Base-by-base conservation (phyloP, 2,329 filamentous ascomycete species). In the Venturia oleaginea region DNA sequence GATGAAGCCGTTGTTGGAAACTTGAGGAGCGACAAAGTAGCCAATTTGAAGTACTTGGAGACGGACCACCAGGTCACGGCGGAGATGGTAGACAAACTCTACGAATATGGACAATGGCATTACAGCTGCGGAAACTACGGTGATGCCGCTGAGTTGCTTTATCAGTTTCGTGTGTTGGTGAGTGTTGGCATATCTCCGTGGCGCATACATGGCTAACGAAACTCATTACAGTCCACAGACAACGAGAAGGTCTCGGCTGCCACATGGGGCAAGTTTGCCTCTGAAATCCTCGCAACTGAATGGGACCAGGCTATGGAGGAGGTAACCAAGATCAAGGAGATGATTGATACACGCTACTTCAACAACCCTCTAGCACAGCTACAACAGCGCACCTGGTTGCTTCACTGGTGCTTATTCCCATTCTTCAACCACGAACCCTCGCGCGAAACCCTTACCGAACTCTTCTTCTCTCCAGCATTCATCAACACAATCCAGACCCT, bases 401-500 rank as follows among this genome's bases (percentile, higher is more conserved):
- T 96, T 72, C 94, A 99, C 89, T 99, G 94, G 92, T 88, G 91
- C 57, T 87, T 99, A 67, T 99, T 97, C 86, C 93, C 94, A 67
- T 92, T 97, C 80, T 99, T 97, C 86, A 97, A 99, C 86, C 88
- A 91, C 80, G 93, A 97, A 73, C 84, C 86, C 69, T 91, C 91
- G 66, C 91, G 93, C 73, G 94, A 99, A 75, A 85, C 86, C 70
- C 85, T 99, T 71, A 91, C 94, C 74, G 94, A 99, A 72, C 87
- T 97, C 76, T 94, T 97, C 84, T 97, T 99, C 85, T 95, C 90
- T 68, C 90, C 92, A 68, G 85, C 91, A 71, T 99, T 91, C 84
- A 99, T 99, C 86, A 99, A 97, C 86, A 97, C 93, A 72, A 97
- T 99, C 77, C 94, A 99, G 84, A 97, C 94, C 66, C 89, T 87